A percentile compares a stretch with the other conserved stretches of the same genome.
Conservation (phyloP, 805 yeast genomes). For the Jamesozyma rosinii region DNA sequence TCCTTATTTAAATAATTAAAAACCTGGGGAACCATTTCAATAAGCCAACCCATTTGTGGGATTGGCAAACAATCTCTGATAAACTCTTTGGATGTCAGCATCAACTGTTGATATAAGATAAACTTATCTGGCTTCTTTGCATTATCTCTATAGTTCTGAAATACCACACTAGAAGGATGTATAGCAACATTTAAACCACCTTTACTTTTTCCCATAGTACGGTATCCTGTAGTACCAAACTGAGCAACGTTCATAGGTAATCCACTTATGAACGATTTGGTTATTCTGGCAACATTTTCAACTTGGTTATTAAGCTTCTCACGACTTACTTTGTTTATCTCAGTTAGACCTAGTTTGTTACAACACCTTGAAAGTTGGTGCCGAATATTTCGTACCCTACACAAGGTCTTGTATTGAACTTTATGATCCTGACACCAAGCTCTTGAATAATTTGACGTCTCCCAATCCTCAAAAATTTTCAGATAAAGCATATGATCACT, state of each 20-base stretch:
- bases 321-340: constrained; percentile 11
- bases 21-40: constrained; percentile 64
- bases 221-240: constrained; percentile 23
- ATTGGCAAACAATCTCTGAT: constrained; percentile 74
- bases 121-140: constrained; percentile 64
- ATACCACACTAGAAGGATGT: constrained; percentile 79
- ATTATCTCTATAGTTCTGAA: constrained; percentile 27
- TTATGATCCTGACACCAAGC: constrained; percentile 84
- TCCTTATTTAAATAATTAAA: constrained; percentile 10
- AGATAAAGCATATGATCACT: constrained; percentile 75
- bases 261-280: constrained; percentile 26
- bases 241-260: constrained; percentile 28
- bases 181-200: constrained; percentile 65
- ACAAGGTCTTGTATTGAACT: constrained; percentile 64
- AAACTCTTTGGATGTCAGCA: constrained; percentile 78
- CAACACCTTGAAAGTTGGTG: constrained; percentile 60
- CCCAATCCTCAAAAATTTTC: constrained; percentile 73
- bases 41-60: constrained; percentile 61
- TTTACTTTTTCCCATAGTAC: constrained; percentile 31
- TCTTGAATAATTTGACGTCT: constrained; percentile 50
- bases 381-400: constrained; percentile 59
- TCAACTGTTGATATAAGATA: constrained; percentile 73
- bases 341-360: constrained; percentile 26
- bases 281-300: constrained; percentile 2
- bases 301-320: not conserved